Percentiles rank a stretch among this genome's conserved stretches.
These are phyloP conservation scores for Xylaria curta DNA, from an alignment of 495 filamentous ascomycete genomes.

Conservation along the genomic window DNA sequence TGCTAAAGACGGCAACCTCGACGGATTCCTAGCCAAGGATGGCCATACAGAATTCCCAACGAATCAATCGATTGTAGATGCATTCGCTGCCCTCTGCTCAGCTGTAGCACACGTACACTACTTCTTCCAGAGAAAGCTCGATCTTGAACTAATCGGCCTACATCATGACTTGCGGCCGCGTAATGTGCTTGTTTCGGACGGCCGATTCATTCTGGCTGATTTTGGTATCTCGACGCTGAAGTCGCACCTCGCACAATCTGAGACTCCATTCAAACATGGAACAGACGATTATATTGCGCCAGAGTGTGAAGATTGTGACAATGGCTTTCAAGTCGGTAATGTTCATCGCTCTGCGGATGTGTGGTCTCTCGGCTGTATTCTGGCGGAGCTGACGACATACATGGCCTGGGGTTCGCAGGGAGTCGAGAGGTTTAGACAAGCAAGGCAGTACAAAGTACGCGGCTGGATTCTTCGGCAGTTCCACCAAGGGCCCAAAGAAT, in stretches of 20 bases:
- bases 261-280: background rate
- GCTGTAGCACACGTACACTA: background rate
- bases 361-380: constrained; percentile 38
- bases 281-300: background rate
- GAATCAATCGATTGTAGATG: background rate
- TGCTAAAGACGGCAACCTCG: background rate
- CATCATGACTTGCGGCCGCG: background rate
- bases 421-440: background rate
- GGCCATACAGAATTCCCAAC: background rate
- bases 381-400: constrained; percentile 28
- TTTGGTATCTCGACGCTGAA: background rate
- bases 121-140: background rate
- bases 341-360: constrained; percentile 35
- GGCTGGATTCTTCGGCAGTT: background rate
- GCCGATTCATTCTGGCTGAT: background rate
- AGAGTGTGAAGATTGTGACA: background rate
- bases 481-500: background rate
- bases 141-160: background rate
- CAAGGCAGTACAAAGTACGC: background rate
- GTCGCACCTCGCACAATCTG: background rate
- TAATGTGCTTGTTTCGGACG: background rate
- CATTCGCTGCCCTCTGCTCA: background rate
- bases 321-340: background rate
- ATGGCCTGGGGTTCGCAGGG: constrained; percentile 6
- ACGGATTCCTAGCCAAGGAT: background rate